Evolutionary conservation across 2,329 filamentous ascomycete species (phyloP), one percentile per base, ranked within the genome.

Genomic region (Penicillium expansum): DNA sequence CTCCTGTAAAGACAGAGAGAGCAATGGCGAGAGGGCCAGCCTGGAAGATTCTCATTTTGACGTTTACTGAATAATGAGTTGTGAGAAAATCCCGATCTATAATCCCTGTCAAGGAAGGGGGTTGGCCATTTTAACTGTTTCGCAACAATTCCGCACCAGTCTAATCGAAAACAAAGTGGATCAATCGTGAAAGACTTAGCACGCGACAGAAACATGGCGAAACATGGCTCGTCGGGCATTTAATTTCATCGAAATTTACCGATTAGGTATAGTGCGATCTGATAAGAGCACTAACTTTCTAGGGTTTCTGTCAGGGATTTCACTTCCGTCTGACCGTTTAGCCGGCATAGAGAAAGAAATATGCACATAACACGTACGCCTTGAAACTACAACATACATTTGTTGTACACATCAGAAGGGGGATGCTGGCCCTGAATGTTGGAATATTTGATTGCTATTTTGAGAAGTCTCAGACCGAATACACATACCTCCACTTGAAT

Each of bases 11-110:
- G 8, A 38, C 44, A 38, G 51, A 54, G 33, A 54, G 43, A 16
- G 58, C 54, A 45, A 62, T 52, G 29, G 62, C 59, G 8, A 64
- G 48, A 37, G 58, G 47, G 38, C 52, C 59, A 51, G 56, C 54
- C 30, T 62, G 52, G 45, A 50, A 55, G 53, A 54, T 41, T 30
- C 29, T 48, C 51, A 54, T 54, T 33, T 33, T 47, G 27, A 6
- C 22, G 43, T 22, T 5, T 22, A n/a, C 9, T 7, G 27, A 33
- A 18, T 9, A 24, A 41, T 48, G 14, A 41, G 42, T 54, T 9
- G 24, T 16, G 11, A 42, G 16, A 10, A 37, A 18, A 41, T 48
- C 18, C 24, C 51, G 16, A 41, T 48, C 27, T 32, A 27, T 16
- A 24, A 33, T 24, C 10, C 42, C 18, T 27, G 30, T 30, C 48